A percentile compares a stretch with the other conserved stretches of the same genome.
phyloP scores from a whole-genome alignment of 2,329 filamentous ascomycete species.

The Diaporthe aspalathi region DNA sequence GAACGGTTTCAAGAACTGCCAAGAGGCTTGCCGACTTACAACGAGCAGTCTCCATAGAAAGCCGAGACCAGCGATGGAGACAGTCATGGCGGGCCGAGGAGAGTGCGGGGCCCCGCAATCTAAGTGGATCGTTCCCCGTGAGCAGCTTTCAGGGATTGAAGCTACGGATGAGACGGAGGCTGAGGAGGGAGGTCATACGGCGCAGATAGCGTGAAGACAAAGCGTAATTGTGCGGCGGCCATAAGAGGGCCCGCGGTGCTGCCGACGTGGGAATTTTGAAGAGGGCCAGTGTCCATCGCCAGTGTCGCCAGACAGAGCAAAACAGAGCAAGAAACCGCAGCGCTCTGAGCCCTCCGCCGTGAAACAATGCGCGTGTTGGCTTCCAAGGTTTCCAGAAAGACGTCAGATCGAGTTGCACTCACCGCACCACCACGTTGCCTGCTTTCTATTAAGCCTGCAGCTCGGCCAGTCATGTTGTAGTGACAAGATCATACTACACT shows the following conservation, averaged over 20 bases:
- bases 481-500: background rate
- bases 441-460: background rate
- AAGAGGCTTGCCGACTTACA: background rate
- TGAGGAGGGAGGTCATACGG: background rate
- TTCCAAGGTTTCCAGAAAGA: constrained; percentile 21
- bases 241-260: constrained; percentile 18
- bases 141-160: constrained; percentile 1
- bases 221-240: background rate
- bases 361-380: constrained; percentile 28
- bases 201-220: background rate
- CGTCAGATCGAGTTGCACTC: constrained; percentile 17
- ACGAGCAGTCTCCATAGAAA: constrained; percentile 15
- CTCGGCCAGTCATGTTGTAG: constrained; percentile 15
- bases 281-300: too few species aligned
- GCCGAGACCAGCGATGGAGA: background rate
- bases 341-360: constrained; percentile 7
- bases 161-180: constrained; percentile 18
- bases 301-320: background rate
- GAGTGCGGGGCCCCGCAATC: constrained; percentile 27
- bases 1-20: constrained; percentile 8
- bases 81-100: constrained; percentile 12
- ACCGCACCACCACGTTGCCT: background rate
- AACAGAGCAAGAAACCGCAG: background rate
- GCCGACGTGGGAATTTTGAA: background rate
- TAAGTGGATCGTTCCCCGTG: constrained; percentile 21